Percentiles rank a stretch among this genome's conserved stretches.
phyloP scores from a whole-genome alignment of 805 yeast species.

The Sungouiella blattae region DNA sequence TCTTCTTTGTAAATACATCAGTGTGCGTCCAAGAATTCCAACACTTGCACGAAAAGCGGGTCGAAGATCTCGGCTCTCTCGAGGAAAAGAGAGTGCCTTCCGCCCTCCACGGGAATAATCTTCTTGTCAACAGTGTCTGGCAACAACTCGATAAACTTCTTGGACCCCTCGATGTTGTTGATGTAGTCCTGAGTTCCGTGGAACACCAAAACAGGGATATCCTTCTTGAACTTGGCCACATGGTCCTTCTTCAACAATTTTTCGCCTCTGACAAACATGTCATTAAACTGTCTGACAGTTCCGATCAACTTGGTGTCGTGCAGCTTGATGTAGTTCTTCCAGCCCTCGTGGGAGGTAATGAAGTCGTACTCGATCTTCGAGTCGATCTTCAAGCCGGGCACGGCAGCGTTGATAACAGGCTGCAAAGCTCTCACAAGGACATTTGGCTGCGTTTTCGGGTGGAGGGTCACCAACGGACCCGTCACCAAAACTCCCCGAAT shows the following conservation, averaged over 20 bases:
- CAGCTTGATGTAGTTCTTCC: slow-evolving; percentile 42
- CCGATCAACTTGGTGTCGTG: slow-evolving; percentile 42
- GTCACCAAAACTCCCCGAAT: slow-evolving; percentile 46
- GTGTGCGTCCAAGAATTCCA: slow-evolving; percentile 29
- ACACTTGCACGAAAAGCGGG: slow-evolving; percentile 31
- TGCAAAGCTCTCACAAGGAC: slow-evolving; percentile 36
- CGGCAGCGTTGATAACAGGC: slow-evolving; percentile 32
- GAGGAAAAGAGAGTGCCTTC: slow-evolving; percentile 43
- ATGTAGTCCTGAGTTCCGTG: slow-evolving; percentile 67
- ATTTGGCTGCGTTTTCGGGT: slow-evolving; percentile 59
- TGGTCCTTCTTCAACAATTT: slow-evolving; percentile 36
- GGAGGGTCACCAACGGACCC: slow-evolving; percentile 60
- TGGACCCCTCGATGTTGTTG: slow-evolving; percentile 50
- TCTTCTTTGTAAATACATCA: not conserved
- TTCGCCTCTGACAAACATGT: slow-evolving; percentile 63
- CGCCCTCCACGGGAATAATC: slow-evolving; percentile 27
- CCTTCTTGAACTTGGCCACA: slow-evolving; percentile 32
- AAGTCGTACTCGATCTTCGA: slow-evolving; percentile 54
- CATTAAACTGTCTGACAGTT: slow-evolving; percentile 57
- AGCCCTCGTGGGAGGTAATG: slow-evolving; percentile 47
- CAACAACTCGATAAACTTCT: slow-evolving; percentile 34
- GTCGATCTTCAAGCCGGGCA: slow-evolving; percentile 52
- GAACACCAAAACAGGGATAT: slow-evolving; percentile 49
- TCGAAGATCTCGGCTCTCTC: slow-evolving; percentile 44
- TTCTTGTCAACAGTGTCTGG: slow-evolving; percentile 32